Evolutionary conservation across 352 stramenopile species (phyloP), one percentile per base, ranked within the genome.

Genomic region (Blastocystis sp.): DNA sequence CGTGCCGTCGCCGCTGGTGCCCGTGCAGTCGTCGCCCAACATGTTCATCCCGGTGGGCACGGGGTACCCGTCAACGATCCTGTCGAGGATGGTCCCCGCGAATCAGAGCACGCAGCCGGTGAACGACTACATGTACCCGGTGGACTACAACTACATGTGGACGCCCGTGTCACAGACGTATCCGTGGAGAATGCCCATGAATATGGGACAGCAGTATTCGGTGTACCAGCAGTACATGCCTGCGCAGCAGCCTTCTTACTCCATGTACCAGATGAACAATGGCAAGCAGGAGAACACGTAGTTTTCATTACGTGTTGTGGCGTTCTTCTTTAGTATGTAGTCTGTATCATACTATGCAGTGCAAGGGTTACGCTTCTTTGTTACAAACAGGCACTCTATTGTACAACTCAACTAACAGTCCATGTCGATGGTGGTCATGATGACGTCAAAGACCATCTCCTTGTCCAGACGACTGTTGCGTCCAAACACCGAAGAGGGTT

Each of bases 341-440:
- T 16, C 45, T 55, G 45, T 55, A 55, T 16, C 16, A 55, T 55
- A 16, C 16, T 55, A 55, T 16, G 16, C 45, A 55, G 45, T 77
- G 24, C 29, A 29, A 77, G 66, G 66, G 24, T 35, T 77, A 60
- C 12, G 63, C 66, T 77, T 77, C 31, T 77, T 82, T 82, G 74
- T 67, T 12, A 39, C 9, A 82, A 82, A 82, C 74, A 66, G 51
- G 21, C 4, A 29, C 12, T 13, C 31, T 45, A n/a, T 21, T 1
- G 37, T 29, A 24, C 45, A 66, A 62, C 19, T 24, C 41, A 62
- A 81, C 51, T 82, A 82, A 51, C 74, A 82, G 31, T 82, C 74
- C 74, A 82, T 82, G 45, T 82, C 74, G 33, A 82, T 82, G 16
- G 74, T 82, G 37, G 59, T 39, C 74, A 82, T 82, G 31, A 82